Evolutionary conservation across 2,329 filamentous ascomycete species (phyloP).

Genomic region (Colletotrichum sp.): DNA sequence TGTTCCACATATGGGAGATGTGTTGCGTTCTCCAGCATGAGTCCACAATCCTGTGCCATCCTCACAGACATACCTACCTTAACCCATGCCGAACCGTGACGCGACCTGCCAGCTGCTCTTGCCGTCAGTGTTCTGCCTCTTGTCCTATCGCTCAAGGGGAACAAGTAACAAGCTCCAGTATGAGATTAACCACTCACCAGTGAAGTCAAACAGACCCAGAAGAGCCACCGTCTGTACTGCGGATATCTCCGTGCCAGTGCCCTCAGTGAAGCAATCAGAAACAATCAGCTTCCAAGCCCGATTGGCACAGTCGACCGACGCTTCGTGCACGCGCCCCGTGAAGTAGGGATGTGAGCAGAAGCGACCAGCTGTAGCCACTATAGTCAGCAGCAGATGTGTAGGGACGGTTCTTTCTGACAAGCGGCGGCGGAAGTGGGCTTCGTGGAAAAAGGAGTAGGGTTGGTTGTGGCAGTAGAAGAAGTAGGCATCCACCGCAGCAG

Average conservation of each 20-base stretch:
- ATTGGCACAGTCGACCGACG: not conserved
- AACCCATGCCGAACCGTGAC: conserved; percentile 39
- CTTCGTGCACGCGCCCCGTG: not conserved
- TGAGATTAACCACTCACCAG: conserved; percentile 28
- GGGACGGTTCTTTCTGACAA: not conserved
- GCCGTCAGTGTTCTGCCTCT: not conserved
- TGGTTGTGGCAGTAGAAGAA: conserved; percentile 40
- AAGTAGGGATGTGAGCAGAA: not conserved
- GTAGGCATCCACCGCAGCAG: conserved; percentile 28
- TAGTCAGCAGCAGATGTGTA: not conserved
- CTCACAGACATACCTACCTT: conserved; percentile 36
- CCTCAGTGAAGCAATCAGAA: conserved; percentile 33
- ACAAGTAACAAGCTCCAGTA: not conserved
- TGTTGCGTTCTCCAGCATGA: conserved; percentile 31
- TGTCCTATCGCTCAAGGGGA: not conserved
- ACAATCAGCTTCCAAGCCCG: conserved; percentile 37
- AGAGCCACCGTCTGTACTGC: conserved; percentile 41
- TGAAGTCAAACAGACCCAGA: conserved; percentile 40
- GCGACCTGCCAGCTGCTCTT: not conserved
- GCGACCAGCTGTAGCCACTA: not conserved
- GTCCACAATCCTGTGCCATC: conserved; percentile 33
- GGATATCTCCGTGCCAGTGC: conserved; percentile 31
- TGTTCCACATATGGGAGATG: conserved; percentile 20
- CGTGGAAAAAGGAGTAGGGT: conserved; percentile 42
- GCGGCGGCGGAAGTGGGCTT: conserved; percentile 31